These are phyloP conservation scores for Parsonsia alboflavescens DNA, from an alignment of 257 asterid genomes.

Conservation along the genomic window DNA sequence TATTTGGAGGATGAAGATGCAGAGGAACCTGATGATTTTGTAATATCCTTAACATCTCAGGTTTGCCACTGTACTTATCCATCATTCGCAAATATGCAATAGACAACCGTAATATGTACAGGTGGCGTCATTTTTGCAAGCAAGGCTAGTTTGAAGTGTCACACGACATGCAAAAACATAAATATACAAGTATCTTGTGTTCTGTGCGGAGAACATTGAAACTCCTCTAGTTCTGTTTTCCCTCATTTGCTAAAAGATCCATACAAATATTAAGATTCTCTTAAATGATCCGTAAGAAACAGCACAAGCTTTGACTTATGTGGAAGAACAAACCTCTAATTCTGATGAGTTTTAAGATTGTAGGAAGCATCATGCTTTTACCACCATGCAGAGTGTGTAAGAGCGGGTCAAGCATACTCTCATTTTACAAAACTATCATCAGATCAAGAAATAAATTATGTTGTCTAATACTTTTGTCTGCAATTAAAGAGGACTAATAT, in stretches of 20 bases:
- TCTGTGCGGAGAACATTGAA: background rate
- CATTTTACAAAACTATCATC: background rate
- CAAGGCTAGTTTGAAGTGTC: background rate
- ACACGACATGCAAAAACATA: background rate
- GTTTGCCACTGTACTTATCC: conserved; percentile 29
- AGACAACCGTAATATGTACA: background rate
- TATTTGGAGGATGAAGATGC: conserved; percentile 97
- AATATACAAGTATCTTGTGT: no score
- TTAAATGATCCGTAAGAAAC: background rate
- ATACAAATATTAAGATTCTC: background rate
- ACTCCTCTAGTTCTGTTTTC: background rate
- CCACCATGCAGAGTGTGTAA: background rate
- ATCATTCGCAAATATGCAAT: background rate
- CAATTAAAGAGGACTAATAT: background rate
- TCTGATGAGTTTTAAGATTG: background rate
- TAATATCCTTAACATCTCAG: conserved; percentile 87
- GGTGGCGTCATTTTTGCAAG: background rate
- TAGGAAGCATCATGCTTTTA: background rate
- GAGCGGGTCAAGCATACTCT: background rate
- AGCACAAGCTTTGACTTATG: background rate
- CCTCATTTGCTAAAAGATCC: background rate
- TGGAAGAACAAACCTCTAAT: background rate
- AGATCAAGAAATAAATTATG: background rate
- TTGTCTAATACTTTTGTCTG: background rate
- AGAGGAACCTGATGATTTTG: conserved; percentile 98